phyloP scores from a whole-genome alignment of 2,329 filamentous ascomycete species.

The Exophiala alcalophila region DNA sequence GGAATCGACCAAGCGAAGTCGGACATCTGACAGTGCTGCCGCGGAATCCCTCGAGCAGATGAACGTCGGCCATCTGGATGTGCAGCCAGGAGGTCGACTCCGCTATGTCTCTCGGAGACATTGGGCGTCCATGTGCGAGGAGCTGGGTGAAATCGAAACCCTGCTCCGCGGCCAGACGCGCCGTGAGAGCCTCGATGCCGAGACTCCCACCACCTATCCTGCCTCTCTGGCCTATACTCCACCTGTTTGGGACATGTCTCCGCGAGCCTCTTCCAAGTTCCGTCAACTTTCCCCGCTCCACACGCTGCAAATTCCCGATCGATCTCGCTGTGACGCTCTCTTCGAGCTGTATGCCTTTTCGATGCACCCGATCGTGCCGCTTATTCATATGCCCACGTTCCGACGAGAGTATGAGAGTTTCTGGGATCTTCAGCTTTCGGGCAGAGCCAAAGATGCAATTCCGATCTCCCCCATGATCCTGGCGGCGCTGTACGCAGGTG shows the following conservation, averaged over 20 bases:
- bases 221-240: not conserved
- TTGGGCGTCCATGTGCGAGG: conserved; percentile 2
- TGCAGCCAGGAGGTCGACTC: not conserved
- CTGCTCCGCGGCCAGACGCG: conserved; percentile 2
- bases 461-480: conserved; percentile 1
- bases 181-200: not conserved
- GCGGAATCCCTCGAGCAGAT: not conserved
- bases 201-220: not conserved
- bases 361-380: conserved; percentile 1
- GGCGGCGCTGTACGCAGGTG: conserved; percentile 1
- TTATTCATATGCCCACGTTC: conserved; percentile 1
- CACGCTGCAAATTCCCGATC: conserved; percentile 1
- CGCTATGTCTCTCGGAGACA: conserved; percentile 5
- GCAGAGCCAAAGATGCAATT: not conserved
- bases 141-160: conserved; percentile 1
- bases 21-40: not conserved
- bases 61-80: not conserved
- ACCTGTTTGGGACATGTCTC: not conserved
- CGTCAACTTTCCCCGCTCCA: conserved; percentile 1
- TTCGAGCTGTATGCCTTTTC: conserved; percentile 1
- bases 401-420: not conserved
- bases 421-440: conserved; percentile 3
- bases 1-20: not conserved
- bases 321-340: not conserved
- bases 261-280: not conserved